Percentiles rank a stretch among this genome's conserved stretches.
These are phyloP conservation scores for Aspergillus ruber DNA, from an alignment of 2,329 filamentous ascomycete genomes.

Conservation along the genomic window DNA sequence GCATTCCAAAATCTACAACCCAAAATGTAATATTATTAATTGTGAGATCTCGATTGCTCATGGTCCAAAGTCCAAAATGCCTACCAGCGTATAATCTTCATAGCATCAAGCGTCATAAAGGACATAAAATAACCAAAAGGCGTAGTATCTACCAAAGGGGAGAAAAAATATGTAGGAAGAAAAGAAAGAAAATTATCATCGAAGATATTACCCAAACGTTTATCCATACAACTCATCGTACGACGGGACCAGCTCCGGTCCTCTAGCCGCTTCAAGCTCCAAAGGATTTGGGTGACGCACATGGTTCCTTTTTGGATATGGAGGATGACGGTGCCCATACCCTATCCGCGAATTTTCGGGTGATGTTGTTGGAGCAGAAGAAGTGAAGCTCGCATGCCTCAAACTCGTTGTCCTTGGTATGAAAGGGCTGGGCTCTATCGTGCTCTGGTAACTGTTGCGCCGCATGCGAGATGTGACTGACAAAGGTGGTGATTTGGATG, in stretches of 20 bases:
- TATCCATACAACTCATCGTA: constrained; percentile 36
- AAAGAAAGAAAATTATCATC: not conserved
- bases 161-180: constrained; percentile 3
- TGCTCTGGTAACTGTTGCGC: constrained; percentile 26
- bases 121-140: too few relatives aligned
- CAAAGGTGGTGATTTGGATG: constrained; percentile 29
- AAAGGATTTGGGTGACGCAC: constrained; percentile 10
- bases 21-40: too few relatives aligned
- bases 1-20: too few relatives aligned
- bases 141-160: not conserved
- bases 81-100: too few relatives aligned
- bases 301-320: constrained; percentile 18
- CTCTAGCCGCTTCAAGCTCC: constrained; percentile 13
- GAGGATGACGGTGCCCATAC: constrained; percentile 6
- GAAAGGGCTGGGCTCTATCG: constrained; percentile 20
- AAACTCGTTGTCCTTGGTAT: constrained; percentile 23
- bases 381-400: constrained; percentile 28
- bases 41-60: too few relatives aligned
- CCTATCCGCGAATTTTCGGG: constrained; percentile 20
- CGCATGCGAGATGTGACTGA: constrained; percentile 34
- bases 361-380: constrained; percentile 21
- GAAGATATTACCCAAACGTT: constrained; percentile 1
- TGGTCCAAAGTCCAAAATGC: too few relatives aligned
- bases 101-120: too few relatives aligned
- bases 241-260: constrained; percentile 30